A percentile compares a stretch with the other conserved stretches of the same genome.
Evolutionary conservation across 805 yeast species (phyloP).

Genomic region (Kregervanrija fluxuum): DNA sequence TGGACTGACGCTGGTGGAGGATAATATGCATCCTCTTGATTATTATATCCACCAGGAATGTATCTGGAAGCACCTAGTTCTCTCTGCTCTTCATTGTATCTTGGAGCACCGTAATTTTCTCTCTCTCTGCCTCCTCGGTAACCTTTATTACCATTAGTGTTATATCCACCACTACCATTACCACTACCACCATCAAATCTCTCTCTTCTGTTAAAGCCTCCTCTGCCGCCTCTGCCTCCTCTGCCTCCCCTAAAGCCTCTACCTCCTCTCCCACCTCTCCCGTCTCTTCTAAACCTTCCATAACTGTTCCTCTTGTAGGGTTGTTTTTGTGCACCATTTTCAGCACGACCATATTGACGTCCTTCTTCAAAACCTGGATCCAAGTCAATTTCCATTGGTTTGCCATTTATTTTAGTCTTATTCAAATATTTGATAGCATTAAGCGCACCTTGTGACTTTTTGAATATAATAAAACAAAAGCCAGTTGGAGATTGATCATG

Average conservation of each 20-base stretch:
- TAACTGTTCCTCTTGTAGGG: constrained; percentile 10
- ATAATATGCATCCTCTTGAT: too few species aligned
- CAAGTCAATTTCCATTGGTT: constrained; percentile 74
- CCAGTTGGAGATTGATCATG: constrained; percentile 93
- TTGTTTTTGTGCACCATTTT: constrained; percentile 78
- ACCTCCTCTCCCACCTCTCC: constrained; percentile 16
- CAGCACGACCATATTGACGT: constrained; percentile 91
- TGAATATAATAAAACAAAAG: constrained; percentile 85
- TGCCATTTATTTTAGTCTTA: constrained; percentile 78
- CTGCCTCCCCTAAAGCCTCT: constrained; percentile 7
- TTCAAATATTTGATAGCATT: constrained; percentile 78
- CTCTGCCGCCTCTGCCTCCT: constrained; percentile 18
- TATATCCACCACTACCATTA: background rate
- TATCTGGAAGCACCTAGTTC: too few species aligned
- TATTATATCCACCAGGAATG: too few species aligned
- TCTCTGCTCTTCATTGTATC: too few species aligned
- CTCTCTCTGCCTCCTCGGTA: constrained; percentile 9
- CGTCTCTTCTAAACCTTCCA: constrained; percentile 5
- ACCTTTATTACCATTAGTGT: background rate
- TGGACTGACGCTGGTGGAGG: too few species aligned
- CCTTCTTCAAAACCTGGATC: constrained; percentile 97
- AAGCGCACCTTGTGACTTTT: constrained; percentile 60
- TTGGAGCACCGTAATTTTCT: constrained; percentile 17
- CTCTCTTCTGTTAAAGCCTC: constrained; percentile 1
- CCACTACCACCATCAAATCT: background rate